Conservation (phyloP, 2,329 filamentous ascomycete species). For the Pestalotiopsis fici region DNA sequence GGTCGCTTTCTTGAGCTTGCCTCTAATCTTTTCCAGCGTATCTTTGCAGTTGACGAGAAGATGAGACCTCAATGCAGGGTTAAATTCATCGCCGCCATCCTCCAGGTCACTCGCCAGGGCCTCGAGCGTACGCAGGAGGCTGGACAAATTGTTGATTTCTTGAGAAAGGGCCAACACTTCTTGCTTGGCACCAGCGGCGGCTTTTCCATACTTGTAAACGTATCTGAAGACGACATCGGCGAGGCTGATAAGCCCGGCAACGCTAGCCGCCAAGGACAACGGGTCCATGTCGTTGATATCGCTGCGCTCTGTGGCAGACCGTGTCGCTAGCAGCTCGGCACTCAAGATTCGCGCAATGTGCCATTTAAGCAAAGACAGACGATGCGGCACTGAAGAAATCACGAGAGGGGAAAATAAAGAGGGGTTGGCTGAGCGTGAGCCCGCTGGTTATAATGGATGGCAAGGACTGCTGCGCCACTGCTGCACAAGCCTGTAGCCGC, state of each 20-base stretch:
- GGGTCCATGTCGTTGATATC: constrained; percentile 12
- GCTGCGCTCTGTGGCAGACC: too few relatives aligned
- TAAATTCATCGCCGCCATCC: not conserved
- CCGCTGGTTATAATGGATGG: too few relatives aligned
- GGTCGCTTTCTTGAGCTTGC: not conserved
- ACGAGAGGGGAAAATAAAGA: too few relatives aligned
- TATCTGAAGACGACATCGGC: constrained; percentile 22
- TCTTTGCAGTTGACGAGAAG: not conserved
- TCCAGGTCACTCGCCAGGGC: not conserved
- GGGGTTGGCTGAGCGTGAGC: too few relatives aligned
- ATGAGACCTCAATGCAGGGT: not conserved
- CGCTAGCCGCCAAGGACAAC: constrained; percentile 26
- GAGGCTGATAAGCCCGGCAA: constrained; percentile 29
- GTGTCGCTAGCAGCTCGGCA: too few relatives aligned
- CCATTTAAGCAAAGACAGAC: too few relatives aligned
- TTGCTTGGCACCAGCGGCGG: constrained; percentile 19
- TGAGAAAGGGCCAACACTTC: constrained; percentile 13
- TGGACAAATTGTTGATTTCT: not conserved
- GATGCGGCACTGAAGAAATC: too few relatives aligned
- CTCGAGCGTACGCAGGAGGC: not conserved
- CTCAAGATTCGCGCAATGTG: too few relatives aligned
- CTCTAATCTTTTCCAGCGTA: not conserved
- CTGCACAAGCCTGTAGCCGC: too few relatives aligned
- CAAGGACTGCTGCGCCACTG: too few relatives aligned
- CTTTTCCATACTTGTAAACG: constrained; percentile 22